These are phyloP conservation scores for Symbiodinium natans DNA, from an alignment of 73 alveolate species.

Conservation along the genomic window DNA sequence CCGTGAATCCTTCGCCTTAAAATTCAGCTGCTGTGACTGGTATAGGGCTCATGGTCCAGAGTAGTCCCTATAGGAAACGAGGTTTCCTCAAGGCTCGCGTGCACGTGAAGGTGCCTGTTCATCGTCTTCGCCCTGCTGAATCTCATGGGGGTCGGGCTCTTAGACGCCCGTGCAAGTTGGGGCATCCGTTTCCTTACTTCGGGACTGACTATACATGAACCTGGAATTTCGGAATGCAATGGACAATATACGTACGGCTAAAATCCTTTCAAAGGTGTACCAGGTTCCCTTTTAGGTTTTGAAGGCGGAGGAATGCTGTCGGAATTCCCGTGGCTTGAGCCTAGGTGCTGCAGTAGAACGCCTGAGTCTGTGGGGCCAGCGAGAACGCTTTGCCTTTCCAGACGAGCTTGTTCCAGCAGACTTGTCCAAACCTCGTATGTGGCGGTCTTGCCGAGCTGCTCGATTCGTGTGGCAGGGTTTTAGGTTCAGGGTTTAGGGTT, in stretches of 20 bases:
- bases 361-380: neutral
- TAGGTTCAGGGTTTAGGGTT: too few relatives aligned
- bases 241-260: too few relatives aligned
- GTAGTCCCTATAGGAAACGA: neutral
- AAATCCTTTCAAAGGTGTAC: too few relatives aligned
- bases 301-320: too few relatives aligned
- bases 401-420: neutral
- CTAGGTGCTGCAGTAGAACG: neutral
- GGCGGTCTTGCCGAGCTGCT: neutral
- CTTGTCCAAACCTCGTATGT: neutral
- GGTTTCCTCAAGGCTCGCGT: neutral
- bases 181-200: too few relatives aligned
- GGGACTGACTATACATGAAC: too few relatives aligned
- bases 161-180: neutral
- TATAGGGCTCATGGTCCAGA: neutral
- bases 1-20: neutral
- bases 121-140: neutral
- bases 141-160: neutral
- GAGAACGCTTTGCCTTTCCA: neutral
- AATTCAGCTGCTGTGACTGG: neutral
- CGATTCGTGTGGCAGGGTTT: neutral
- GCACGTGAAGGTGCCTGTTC: neutral
- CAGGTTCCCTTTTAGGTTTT: too few relatives aligned
- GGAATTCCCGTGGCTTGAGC: too few relatives aligned
- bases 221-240: too few relatives aligned